Base-by-base conservation (phyloP, 805 yeast species). In the Pichia phayaonensis region DNA sequence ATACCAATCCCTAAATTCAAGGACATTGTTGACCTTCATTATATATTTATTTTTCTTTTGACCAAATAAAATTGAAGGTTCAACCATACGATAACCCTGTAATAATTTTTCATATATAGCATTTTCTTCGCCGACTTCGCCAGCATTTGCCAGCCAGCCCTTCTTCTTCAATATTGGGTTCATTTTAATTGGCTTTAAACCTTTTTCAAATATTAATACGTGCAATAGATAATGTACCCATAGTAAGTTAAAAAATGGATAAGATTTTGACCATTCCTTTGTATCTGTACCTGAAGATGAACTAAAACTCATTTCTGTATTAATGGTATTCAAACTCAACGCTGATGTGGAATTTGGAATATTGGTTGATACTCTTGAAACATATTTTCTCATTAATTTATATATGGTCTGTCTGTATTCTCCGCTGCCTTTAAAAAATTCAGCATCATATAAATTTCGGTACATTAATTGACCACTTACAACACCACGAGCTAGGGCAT, bases 191-290 rank as follows among this genome's bases (percentile, higher is more conserved):
- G 68, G 64, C 22, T 61, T 60, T 46, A 61, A 46, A 7, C 51
- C 53, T 39, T 79, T 80, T 48, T 61, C 63, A 48, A 73, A 63
- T 11, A 81, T 46, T 50, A 83, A 57, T 53, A 75, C 73, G 47
- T 76, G 76, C 38, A 74, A 70, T n/a, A 84, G 52, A 58, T 81
- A 83, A 56, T 81, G 82, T 42, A 84, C 65, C 90, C 90, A 84
- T 31, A 76, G 59, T 18, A 83, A 61, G 58, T 83, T 84, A 27
- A 83, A 81, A 36, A 65, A 65, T 5, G 80, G 76, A 45, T 69
- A 66, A 50, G 63, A 67, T 21, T 57, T 53, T 2, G 77, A 66
- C 81, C 86, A 80, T 21, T 51, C 54, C n/a, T 34, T 7, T n/a
- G 8, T 34, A 34, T 34, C 38, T 7, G 18, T 16, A 11, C 23